phyloP scores from a whole-genome alignment of 495 filamentous ascomycete species.

The Tuber melanosporum region DNA sequence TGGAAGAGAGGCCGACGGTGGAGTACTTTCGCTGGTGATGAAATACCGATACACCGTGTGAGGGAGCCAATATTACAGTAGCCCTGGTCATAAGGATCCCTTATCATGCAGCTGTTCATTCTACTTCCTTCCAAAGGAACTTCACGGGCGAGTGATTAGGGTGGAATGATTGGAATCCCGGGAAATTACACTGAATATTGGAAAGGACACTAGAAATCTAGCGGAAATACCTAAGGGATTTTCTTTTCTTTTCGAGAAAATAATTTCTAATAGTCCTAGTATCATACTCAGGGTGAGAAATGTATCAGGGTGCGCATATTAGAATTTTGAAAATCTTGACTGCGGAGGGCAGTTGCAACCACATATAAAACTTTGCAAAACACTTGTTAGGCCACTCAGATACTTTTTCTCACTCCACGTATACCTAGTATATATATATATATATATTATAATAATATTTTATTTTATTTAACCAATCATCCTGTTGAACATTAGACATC shows the following conservation, averaged over 20 bases:
- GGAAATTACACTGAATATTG: neutral
- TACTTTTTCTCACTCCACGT: no score
- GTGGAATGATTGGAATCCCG: neutral
- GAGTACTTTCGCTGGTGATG: neutral
- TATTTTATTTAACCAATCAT: neutral
- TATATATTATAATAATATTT: neutral
- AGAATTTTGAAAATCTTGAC: no score
- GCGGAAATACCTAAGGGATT: neutral
- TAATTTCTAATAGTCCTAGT: neutral
- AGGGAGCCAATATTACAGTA: neutral
- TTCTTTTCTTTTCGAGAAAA: neutral
- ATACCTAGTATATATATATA: neutral
- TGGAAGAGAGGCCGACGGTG: neutral
- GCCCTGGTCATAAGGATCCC: neutral
- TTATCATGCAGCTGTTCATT: neutral
- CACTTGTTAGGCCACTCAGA: no score
- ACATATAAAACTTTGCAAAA: no score
- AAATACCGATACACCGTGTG: neutral
- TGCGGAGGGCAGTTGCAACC: no score
- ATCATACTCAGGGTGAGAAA: no score
- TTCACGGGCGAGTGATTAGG: neutral
- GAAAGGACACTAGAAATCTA: neutral
- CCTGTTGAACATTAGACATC: neutral
- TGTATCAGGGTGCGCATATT: no score
- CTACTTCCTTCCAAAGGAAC: neutral